Percentiles rank a stretch among this genome's conserved stretches.
phyloP scores from a whole-genome alignment of 2,329 filamentous ascomycete species.

The Neodidymelliopsis sp. region DNA sequence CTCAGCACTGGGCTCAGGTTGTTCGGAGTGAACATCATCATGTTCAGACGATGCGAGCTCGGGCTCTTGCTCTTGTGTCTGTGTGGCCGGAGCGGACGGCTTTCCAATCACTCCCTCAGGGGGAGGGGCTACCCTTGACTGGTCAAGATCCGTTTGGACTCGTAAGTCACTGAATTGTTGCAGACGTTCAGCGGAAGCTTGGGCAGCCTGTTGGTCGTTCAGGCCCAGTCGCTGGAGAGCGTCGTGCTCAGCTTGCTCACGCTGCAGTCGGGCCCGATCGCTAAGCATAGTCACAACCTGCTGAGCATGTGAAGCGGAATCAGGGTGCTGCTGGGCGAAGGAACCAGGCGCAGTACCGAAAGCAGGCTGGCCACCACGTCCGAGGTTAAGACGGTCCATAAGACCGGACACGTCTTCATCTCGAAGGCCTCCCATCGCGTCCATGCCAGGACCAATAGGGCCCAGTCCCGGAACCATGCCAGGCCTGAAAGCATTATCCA shows the following conservation, averaged over 20 bases:
- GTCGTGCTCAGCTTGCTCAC: conserved; percentile 67
- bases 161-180: conserved; percentile 83
- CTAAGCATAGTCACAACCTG: conserved; percentile 68
- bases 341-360: conserved; percentile 57
- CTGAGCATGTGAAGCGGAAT: conserved; percentile 58
- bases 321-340: conserved; percentile 58
- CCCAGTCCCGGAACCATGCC: conserved; percentile 51
- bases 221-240: conserved; percentile 42
- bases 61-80: conserved; percentile 31
- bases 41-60: conserved; percentile 32
- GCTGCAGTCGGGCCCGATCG: conserved; percentile 66
- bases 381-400: conserved; percentile 71
- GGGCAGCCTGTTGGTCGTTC: conserved; percentile 42
- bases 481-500: conserved; percentile 65
- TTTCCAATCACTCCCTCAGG: conserved; percentile 50
- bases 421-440: conserved; percentile 57
- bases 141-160: conserved; percentile 71
- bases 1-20: conserved; percentile 13
- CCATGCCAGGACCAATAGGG: conserved; percentile 55
- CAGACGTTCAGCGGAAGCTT: conserved; percentile 70
- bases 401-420: conserved; percentile 75
- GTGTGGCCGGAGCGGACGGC: conserved; percentile 28
- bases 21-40: conserved; percentile 25
- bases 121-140: conserved; percentile 36
- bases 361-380: conserved; percentile 56